A percentile compares a stretch with the other conserved stretches of the same genome.
phyloP scores from a whole-genome alignment of 148 eudicot species.

The Rhododendron kiyosumense region DNA sequence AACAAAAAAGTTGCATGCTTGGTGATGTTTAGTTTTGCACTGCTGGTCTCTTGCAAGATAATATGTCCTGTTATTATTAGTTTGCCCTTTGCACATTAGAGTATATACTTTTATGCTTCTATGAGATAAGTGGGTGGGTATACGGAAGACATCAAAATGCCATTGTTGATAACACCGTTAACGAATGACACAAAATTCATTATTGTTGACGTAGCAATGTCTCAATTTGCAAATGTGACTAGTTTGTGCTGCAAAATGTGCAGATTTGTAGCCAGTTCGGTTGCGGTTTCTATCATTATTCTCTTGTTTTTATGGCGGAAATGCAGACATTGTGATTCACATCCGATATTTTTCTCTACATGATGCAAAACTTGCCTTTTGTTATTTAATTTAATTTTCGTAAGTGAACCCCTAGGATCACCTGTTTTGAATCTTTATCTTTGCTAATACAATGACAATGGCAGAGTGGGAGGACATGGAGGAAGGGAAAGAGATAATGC shows the following conservation, averaged over 20 bases:
- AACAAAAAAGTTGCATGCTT: neutral
- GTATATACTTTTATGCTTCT: neutral
- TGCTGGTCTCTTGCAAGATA: neutral
- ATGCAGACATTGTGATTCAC: neutral
- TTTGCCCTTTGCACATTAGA: neutral
- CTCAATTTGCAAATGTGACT: neutral
- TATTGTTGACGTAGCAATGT: neutral
- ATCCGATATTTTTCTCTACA: neutral
- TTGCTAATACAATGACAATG: neutral
- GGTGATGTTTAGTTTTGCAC: neutral
- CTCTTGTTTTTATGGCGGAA: neutral
- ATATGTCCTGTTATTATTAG: neutral
- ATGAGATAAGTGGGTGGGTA: neutral
- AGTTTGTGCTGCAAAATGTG: neutral
- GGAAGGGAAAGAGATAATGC: slow-evolving; percentile 76
- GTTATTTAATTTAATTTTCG: neutral
- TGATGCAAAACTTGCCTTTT: neutral
- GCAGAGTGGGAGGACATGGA: slow-evolving; percentile 77
- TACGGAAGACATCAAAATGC: neutral
- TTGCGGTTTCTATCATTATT: neutral
- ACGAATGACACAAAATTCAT: neutral
- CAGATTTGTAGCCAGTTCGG: neutral
- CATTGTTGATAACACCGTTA: neutral
- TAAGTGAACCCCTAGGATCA: neutral
- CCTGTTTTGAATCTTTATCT: neutral